Conservation (phyloP, 495 filamentous ascomycete genomes). For the Aspergillus heteromorphus region DNA sequence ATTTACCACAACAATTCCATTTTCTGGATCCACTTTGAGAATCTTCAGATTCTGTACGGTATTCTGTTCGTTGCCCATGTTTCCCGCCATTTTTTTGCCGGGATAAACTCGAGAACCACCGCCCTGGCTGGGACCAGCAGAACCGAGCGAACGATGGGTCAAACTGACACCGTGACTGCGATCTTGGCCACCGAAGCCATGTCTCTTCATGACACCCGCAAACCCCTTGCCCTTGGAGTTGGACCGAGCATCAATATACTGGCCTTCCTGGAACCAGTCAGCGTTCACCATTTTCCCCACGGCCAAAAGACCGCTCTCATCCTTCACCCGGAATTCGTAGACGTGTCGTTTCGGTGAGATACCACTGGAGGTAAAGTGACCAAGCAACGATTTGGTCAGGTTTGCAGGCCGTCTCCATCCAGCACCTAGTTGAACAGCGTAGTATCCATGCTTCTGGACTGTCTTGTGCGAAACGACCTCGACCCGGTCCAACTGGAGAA, state of each 20-base stretch:
- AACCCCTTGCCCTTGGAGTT: constrained; percentile 83
- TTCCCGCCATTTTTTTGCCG: constrained; percentile 95
- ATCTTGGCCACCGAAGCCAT: constrained; percentile 81
- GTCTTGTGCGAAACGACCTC: constrained; percentile 86
- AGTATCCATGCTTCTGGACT: constrained; percentile 75
- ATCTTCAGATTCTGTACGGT: constrained; percentile 89
- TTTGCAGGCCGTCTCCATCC: constrained; percentile 73
- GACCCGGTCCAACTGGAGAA: constrained; percentile 88
- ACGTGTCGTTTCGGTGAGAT: constrained; percentile 77
- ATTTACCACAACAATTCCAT: constrained; percentile 83
- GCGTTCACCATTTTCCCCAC: constrained; percentile 70
- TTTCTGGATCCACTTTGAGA: constrained; percentile 74
- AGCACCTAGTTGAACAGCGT: constrained; percentile 79
- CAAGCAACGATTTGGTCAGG: constrained; percentile 71
- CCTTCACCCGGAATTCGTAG: constrained; percentile 77
- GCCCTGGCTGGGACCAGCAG: constrained; percentile 79
- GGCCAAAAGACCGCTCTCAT: constrained; percentile 61
- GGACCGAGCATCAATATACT: constrained; percentile 80
- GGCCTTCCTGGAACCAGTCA: constrained; percentile 83
- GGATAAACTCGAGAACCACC: constrained; percentile 86
- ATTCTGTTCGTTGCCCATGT: constrained; percentile 82
- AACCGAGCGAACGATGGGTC: constrained; percentile 87
- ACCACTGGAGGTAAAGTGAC: constrained; percentile 73
- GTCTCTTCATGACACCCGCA: constrained; percentile 94
- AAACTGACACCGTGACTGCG: constrained; percentile 92